phyloP scores from a whole-genome alignment of 1,284 basidiomycete species.

The Ustilago lituana region DNA sequence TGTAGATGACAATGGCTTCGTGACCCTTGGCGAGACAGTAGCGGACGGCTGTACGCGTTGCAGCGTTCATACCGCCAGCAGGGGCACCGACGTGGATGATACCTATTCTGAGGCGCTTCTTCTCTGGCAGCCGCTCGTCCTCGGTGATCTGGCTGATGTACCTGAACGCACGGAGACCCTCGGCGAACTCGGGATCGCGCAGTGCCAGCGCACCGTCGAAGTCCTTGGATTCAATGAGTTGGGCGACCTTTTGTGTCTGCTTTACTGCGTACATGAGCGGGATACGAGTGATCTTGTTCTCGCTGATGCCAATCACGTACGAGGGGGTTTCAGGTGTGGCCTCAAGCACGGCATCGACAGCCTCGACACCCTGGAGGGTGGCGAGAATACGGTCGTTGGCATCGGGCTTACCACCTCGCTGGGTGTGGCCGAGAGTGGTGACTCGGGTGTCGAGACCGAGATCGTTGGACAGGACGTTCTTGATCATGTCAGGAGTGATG shows the following conservation, averaged over 20 bases:
- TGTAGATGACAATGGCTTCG: conserved; percentile 87
- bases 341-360: conserved; percentile 88
- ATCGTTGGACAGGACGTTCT: conserved; percentile 83
- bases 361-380: conserved; percentile 92
- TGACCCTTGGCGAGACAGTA: conserved; percentile 94
- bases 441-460: conserved; percentile 94
- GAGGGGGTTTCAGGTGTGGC: conserved; percentile 89
- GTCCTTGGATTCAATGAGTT: conserved; percentile 83
- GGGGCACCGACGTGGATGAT: conserved; percentile 97
- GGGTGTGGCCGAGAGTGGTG: conserved; percentile 97
- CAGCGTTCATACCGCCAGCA: conserved; percentile 98
- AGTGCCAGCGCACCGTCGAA: conserved; percentile 87
- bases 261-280: conserved; percentile 92
- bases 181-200: conserved; percentile 90
- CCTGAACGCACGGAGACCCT: conserved; percentile 84
- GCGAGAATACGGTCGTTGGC: conserved; percentile 93
- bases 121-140: conserved; percentile 73
- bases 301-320: conserved; percentile 95
- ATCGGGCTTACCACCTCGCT: conserved; percentile 91
- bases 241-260: conserved; percentile 82
- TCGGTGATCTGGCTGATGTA: conserved; percentile 69
- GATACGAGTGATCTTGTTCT: conserved; percentile 93
- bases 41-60: conserved; percentile 90
- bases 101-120: conserved; percentile 76
- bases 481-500: conserved; percentile 89